Percentiles rank a stretch among this genome's conserved stretches.
These are phyloP conservation scores for Nyctanthes arbortristis DNA, from an alignment of 257 asterid species.

Conservation along the genomic window DNA sequence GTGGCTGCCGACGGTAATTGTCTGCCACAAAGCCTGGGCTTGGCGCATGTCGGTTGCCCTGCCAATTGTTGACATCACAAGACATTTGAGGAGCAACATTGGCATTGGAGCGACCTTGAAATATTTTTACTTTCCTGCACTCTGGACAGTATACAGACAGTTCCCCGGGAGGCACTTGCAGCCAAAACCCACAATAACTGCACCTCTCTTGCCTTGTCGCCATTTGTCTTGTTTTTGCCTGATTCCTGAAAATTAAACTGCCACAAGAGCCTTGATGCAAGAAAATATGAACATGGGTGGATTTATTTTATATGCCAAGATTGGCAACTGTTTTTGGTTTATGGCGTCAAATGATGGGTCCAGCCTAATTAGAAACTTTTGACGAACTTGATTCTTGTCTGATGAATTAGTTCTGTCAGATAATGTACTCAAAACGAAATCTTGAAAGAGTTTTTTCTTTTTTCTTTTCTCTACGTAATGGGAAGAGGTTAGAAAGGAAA, in stretches of 20 bases:
- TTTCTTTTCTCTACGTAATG: too few species aligned
- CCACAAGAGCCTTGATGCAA: constrained; percentile 14
- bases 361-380: too few species aligned
- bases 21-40: constrained; percentile 23
- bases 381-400: too few species aligned
- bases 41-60: constrained; percentile 2
- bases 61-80: constrained; percentile 7
- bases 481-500: too few species aligned
- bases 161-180: constrained; percentile 40
- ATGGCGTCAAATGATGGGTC: background rate
- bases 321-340: background rate
- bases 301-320: constrained; percentile 1
- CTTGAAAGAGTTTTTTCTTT: too few species aligned
- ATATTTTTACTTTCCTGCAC: constrained; percentile 34
- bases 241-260: constrained; percentile 19
- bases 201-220: constrained; percentile 47
- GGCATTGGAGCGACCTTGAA: constrained; percentile 20
- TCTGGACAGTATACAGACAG: constrained; percentile 41
- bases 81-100: constrained; percentile 20
- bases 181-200: constrained; percentile 44
- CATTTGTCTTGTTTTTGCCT: constrained; percentile 31
- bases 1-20: constrained; percentile 17
- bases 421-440: too few species aligned
- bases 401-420: too few species aligned
- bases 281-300: constrained; percentile 1